Base-by-base conservation (phyloP, 257 asterid genomes). In the Nicotiana otophora region DNA sequence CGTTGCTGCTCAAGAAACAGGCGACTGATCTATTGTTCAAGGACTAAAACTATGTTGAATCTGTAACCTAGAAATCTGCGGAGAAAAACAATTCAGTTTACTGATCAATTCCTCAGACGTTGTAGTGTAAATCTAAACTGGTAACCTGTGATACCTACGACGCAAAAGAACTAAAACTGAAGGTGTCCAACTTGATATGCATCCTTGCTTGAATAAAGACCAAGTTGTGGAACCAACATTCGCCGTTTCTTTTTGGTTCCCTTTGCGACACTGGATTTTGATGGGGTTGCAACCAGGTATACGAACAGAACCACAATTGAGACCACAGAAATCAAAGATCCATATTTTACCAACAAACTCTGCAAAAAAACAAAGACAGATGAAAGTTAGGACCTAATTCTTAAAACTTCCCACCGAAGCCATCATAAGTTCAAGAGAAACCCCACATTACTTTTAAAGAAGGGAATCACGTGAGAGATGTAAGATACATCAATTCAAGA, bases 271-370 rank as follows among this genome's bases (percentile, higher is more conserved):
- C 1, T 39, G 20, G 96, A 89, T 84, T 92, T 94, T 65, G 98
- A 93, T 80, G 98, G 98, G 80, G 91, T 90, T 34, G 94, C 89
- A 9, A 96, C 66, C 86, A 91, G 78, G 89, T 85, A 86, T 11
- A 91, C 26, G 51, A 91, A 91, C 92, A 92, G 65, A 46, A 89
- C 89, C 65, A 96, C 98, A 11, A 93, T 36, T 36, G 97, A 83
- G 77, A 91, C 51, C 80, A 94, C 97, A 36, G 99, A 94, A 81
- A 89, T 87, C 81, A 96, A 91, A 69, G 98, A 87, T 51, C 99
- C 99, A 28, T 96, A 96, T 87, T 94, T 94, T 65, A 92, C 95
- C 91, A 94, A 81, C 58, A 90, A 82, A 81, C 88, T 90, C 99
- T 96, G 97, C 91, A 90, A 7, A 39, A 39, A 39, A 69, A 85